Percentiles rank a stretch among this genome's conserved stretches.
These are phyloP conservation scores for Pneumocystis jirovecii DNA, from an alignment of 1,139 yeast species.

Conservation along the genomic window DNA sequence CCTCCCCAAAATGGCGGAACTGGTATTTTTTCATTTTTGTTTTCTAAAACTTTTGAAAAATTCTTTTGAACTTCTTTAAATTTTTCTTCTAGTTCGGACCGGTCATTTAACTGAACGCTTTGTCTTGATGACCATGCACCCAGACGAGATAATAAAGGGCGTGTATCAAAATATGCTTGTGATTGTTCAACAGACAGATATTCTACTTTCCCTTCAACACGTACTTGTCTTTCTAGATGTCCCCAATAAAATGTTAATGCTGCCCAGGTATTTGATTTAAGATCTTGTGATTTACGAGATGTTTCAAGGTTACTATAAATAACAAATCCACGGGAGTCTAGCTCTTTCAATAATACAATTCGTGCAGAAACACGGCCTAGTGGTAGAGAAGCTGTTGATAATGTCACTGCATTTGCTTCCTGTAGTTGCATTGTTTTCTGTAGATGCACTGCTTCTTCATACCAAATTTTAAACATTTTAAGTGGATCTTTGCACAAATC, in stretches of 20 bases:
- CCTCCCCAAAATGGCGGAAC: conserved; percentile 98
- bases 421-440: neutral
- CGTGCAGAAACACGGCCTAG: conserved; percentile 78
- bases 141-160: conserved; percentile 84
- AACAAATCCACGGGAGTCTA: conserved; percentile 67
- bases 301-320: conserved; percentile 84
- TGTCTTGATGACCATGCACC: conserved; percentile 98
- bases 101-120: conserved; percentile 39
- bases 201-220: conserved; percentile 79
- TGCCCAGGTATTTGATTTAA: conserved; percentile 58
- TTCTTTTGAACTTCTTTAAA: conserved; percentile 36
- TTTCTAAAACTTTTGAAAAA: conserved; percentile 42
- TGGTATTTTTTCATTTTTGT: conserved; percentile 32
- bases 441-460: neutral
- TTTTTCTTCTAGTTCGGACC: conserved; percentile 48
- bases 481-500: neutral
- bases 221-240: conserved; percentile 72
- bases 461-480: neutral
- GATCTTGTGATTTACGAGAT: conserved; percentile 65
- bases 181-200: conserved; percentile 58
- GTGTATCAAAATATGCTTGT: conserved; percentile 60
- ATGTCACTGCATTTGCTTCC: conserved; percentile 52
- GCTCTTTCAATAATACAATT: conserved; percentile 71
- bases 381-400: conserved; percentile 77
- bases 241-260: conserved; percentile 62